Base-by-base conservation (phyloP, 805 yeast species). In the Sporopachydermia lactativora region DNA sequence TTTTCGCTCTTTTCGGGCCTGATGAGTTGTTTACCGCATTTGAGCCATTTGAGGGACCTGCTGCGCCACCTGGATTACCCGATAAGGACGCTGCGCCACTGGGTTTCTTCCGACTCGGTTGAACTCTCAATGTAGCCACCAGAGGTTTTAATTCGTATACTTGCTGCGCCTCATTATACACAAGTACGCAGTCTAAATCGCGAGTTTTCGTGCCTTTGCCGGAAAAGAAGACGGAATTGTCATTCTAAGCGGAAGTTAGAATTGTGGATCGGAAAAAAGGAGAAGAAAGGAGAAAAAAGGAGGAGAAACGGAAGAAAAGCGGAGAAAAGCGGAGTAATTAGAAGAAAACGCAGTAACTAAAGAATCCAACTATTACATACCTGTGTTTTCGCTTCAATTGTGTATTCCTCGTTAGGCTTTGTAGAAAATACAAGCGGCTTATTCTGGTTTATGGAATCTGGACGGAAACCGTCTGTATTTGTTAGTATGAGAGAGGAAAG, bases 151-250 rank as follows among this genome's bases (percentile, higher is more conserved):
- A 13, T 35, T 34, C 17, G 13, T 36, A 36, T 5, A 16, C 8
- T 14, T 38, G 14, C 5, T 13, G 15, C 11, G 40, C 19, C 15
- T 46, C 46, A 35, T 52, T 50, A 39, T 31, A 54, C 1, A 48
- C 28, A n/a, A 54, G 28, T 2, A 54, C 19, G 37, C 52, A 53
- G n/a, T 52, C 53, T 3, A 49, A 38, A 1, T 47, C 47, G n/a
- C 40, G 41, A 1, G 45, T 39, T 14, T 39, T 36, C 2, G 41
- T 19, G 1, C 42, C 19, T 1, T 18, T 37, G 1, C 58, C 58
- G 18, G 45, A 42, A 36, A 51, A 47, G 2, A 41, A 15, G 3
- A 50, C 38, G 2, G 41, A 43, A 5, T 43, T 41, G 3, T 35
- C 34, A 13, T 41, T 19, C 42, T 44, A 24, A 15, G 28, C 13